A percentile compares a stretch with the other conserved stretches of the same genome.
Evolutionary conservation across 768 basidiomycete species (phyloP).

Genomic region (Boletellus sp.): DNA sequence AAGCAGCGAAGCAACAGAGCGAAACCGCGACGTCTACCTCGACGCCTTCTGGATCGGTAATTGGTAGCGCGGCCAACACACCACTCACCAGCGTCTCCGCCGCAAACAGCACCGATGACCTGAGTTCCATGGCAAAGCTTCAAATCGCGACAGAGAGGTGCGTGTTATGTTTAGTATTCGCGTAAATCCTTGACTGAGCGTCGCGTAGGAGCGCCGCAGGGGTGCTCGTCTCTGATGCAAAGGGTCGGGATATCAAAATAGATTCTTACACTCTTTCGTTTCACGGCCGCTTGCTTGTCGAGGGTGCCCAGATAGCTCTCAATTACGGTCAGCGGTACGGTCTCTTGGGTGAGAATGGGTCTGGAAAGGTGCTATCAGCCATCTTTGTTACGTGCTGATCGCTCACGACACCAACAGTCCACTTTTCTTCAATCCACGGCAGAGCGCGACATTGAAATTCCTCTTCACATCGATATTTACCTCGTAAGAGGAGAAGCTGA

Average conservation of each 20-base stretch:
- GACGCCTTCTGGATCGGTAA: slow-evolving; percentile 61
- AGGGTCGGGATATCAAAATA: slow-evolving; percentile 96
- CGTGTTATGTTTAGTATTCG: slow-evolving; percentile 3
- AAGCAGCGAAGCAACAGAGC: slow-evolving; percentile 53
- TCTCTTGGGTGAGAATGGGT: slow-evolving; percentile 94
- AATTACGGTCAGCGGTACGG: slow-evolving; percentile 95
- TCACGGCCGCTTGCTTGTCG: slow-evolving; percentile 85
- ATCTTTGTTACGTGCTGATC: slow-evolving; percentile 1
- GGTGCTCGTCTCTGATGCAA: slow-evolving; percentile 87
- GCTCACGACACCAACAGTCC: slow-evolving; percentile 49
- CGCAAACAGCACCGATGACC: slow-evolving; percentile 74
- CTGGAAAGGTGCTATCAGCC: slow-evolving; percentile 77
- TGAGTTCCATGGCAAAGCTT: slow-evolving; percentile 85
- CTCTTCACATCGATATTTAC: slow-evolving; percentile 95
- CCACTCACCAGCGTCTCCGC: slow-evolving; percentile 83
- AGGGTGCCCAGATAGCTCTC: slow-evolving; percentile 62
- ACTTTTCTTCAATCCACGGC: slow-evolving; percentile 96
- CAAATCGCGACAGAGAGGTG: slow-evolving; percentile 88
- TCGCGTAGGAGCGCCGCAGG: slow-evolving; percentile 76
- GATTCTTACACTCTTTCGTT: slow-evolving; percentile 94
- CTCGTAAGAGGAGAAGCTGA: slow-evolving; percentile 95
- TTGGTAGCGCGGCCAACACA: slow-evolving; percentile 64
- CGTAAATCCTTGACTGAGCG: slow-evolving; percentile 3
- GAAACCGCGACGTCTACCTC: slow-evolving; percentile 48
- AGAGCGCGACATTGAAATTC: slow-evolving; percentile 92